Base-by-base conservation (phyloP, 148 eudicot genomes). In the Arctostaphylos glauca region DNA sequence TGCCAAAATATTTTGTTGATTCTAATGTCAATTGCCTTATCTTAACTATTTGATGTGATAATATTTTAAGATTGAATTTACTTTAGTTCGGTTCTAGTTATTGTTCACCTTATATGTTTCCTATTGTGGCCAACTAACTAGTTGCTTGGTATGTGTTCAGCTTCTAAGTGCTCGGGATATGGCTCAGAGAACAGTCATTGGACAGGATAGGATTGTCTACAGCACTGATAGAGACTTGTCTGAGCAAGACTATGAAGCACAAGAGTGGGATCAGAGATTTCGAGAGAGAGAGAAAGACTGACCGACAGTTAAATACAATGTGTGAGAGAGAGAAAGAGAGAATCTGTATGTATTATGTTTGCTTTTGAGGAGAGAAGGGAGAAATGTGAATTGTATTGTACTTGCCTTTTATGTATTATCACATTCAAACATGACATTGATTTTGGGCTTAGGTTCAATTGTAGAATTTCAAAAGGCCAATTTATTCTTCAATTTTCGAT, bases 161-260 rank as follows among this genome's bases (percentile, higher is more conserved):
- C 86, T 96, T 82, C 81, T 92, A 84, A 94, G 93, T 87, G 98
- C 98, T 55, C 94, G 98, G 84, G 98, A 96, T 86, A 93, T 94
- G 97, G 93, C 99, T 77, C 91, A 96, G 85, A 92, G 89, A 84
- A 96, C 92, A 14, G 86, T 89, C 71, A 96, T 96, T 55, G 91
- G 99, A 21, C 87, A 92, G 86, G 98, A 96, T 77, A 85, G 90
- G 83, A 94, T 96, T 75, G 91, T 96, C 60, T 96, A 96, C 83
- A 96, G 93, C 84, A 92, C 95, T 31, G 98, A 94, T 62, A 91
- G 67, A 84, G 99, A 91, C 86, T 82, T 93, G 21, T 83, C 86
- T 48, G 98, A 94, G 85, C 98, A 96, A 89, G 95, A 90, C 75
- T 96, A 91, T 47, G 99, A 96, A 19, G 85, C 86, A 31, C 91